Base-by-base conservation (phyloP, 1,139 yeast genomes). In the Debaryomycetaceae sp. region DNA sequence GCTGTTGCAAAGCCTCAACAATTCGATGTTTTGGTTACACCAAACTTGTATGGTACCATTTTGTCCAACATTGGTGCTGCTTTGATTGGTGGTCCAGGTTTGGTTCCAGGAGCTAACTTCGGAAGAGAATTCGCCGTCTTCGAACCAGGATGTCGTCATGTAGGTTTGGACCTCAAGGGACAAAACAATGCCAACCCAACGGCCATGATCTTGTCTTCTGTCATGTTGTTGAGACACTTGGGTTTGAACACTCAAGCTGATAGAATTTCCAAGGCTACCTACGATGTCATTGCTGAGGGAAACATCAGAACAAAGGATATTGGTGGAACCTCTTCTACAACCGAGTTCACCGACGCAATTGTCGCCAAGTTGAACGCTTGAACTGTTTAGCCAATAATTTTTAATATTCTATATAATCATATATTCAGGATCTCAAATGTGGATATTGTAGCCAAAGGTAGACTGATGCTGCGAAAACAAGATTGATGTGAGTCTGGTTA, bases 121-220 rank as follows among this genome's bases (percentile, higher is more conserved):
- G 98, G 98, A 70, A 86, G 96, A 68, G 97, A 92, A 62, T 84
- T 86, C 67, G 98, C 98, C 45, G 94, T 92, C 50, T 92, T 92
- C 68, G 98, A 92, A 78, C 98, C 98, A 57, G 98, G 98, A 70
- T 91, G 97, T 75, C 87, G 98, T 79, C 98, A 92, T 75, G 98
- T 91, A 59, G 98, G 98, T 70, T 79, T 89, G 59, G 98, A 91
- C 71, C 87, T 92, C 65, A 79, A 87, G 76, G 97, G 96, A 63
- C 82, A 87, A 70, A 86, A 88, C 76, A 78, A 87, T 51, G 98
- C 98, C 52, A 92, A 92, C 82, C 98, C 98, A 67, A 88, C 98
- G 48, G 98, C 96, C 56, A 85, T 91, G 94, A 85, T 91, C 59
- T 78, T 91, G 61, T 87, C 96, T 44, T 80, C 96, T 39, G 71